Conservation (phyloP, 2,329 filamentous ascomycete species). For the Coniochaeta prunicola region DNA sequence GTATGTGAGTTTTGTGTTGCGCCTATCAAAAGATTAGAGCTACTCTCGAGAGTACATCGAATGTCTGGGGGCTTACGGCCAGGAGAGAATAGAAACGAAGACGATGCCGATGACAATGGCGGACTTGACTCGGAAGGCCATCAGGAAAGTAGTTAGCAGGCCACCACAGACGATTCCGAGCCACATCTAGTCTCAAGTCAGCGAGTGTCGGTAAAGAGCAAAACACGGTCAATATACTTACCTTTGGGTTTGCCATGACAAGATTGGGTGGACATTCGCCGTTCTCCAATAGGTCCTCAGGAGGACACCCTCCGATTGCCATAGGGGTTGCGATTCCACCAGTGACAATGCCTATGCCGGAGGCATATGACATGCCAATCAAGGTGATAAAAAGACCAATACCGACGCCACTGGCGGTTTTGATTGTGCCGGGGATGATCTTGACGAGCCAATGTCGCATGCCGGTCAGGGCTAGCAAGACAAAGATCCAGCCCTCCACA, state of each 20-base stretch:
- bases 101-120: constrained; percentile 68
- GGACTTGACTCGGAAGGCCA: constrained; percentile 70
- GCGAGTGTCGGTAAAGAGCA: neutral
- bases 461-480: constrained; percentile 57
- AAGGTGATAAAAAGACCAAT: constrained; percentile 59
- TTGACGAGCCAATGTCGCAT: constrained; percentile 68
- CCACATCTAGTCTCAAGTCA: constrained; percentile 56
- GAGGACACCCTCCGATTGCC: constrained; percentile 66
- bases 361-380: constrained; percentile 65
- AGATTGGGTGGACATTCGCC: constrained; percentile 45
- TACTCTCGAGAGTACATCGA: neutral
- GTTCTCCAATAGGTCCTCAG: constrained; percentile 38
- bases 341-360: constrained; percentile 76
- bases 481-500: constrained; percentile 57
- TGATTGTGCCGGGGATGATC: constrained; percentile 57
- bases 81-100: constrained; percentile 65
- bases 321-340: constrained; percentile 64
- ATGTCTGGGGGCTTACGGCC: constrained; percentile 47
- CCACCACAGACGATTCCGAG: constrained; percentile 77
- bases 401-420: constrained; percentile 58
- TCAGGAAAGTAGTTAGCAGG: constrained; percentile 71
- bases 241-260: constrained; percentile 72
- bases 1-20: constrained; percentile 63
- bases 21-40: constrained; percentile 28
- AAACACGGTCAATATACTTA: constrained; percentile 20